phyloP scores from a whole-genome alignment of 2,329 filamentous ascomycete species.

The Sphaerostilbella broomeana region DNA sequence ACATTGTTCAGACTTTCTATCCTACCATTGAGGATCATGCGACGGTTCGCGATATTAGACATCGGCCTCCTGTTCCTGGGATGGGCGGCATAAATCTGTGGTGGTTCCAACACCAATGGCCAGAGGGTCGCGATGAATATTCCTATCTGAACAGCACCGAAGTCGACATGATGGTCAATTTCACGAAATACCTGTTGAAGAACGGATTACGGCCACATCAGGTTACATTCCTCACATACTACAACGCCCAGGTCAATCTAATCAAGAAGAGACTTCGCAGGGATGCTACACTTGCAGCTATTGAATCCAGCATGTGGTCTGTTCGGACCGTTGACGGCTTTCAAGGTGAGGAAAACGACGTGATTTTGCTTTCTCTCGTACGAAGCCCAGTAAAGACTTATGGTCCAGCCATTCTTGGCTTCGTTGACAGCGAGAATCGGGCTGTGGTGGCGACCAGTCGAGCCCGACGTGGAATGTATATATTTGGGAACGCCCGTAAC shows the following conservation, averaged over 20 bases:
- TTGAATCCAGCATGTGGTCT: slow-evolving; percentile 37
- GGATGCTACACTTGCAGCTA: slow-evolving; percentile 17
- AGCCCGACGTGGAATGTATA: slow-evolving; percentile 71
- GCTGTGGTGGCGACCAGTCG: slow-evolving; percentile 57
- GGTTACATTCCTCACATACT: slow-evolving; percentile 82
- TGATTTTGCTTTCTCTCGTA: slow-evolving; percentile 75
- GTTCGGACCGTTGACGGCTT: slow-evolving; percentile 83
- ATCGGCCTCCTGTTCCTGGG: slow-evolving; percentile 37
- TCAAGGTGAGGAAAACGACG: slow-evolving; percentile 84
- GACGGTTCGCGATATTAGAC: slow-evolving; percentile 26
- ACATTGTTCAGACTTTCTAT: slow-evolving; percentile 43
- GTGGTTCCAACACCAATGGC: slow-evolving; percentile 49
- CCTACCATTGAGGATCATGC: slow-evolving; percentile 38
- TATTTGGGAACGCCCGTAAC: slow-evolving; percentile 69
- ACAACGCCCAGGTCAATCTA: slow-evolving; percentile 71
- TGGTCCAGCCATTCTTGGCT: slow-evolving; percentile 52
- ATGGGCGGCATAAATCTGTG: slow-evolving; percentile 34
- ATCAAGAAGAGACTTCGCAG: slow-evolving; percentile 45
- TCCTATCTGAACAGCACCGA: slow-evolving; percentile 60
- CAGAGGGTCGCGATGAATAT: slow-evolving; percentile 60
- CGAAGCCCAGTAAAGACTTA: slow-evolving; percentile 53
- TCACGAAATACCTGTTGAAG: slow-evolving; percentile 64
- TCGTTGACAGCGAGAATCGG: slow-evolving; percentile 58
- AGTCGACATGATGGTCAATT: slow-evolving; percentile 66
- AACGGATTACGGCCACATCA: slow-evolving; percentile 54